These are phyloP conservation scores for Apiospora saccharicola DNA, from an alignment of 2,329 filamentous ascomycete species.

Conservation along the genomic window DNA sequence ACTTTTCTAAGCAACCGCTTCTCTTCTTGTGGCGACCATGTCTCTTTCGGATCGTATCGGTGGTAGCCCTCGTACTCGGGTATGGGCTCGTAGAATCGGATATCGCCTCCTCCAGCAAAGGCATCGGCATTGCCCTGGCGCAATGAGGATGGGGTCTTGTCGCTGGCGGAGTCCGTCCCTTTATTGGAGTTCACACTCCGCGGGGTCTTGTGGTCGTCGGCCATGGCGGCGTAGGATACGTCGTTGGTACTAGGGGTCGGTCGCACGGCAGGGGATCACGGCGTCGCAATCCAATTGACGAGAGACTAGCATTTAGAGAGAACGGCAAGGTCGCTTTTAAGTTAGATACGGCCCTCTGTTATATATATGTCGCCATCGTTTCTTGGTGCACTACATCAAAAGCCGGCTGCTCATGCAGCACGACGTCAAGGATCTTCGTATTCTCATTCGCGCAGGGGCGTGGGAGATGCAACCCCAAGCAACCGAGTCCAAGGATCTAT, in stretches of 20 bases:
- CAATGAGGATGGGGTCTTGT: neutral
- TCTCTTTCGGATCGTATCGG: constrained; percentile 26
- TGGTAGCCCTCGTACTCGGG: constrained; percentile 28
- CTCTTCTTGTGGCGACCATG: constrained; percentile 28
- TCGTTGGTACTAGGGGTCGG: neutral
- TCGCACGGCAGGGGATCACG: neutral
- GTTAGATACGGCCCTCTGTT: neutral
- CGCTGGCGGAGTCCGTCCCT: constrained; percentile 15
- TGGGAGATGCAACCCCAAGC: neutral
- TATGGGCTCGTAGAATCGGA: constrained; percentile 25
- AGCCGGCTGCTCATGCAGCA: neutral
- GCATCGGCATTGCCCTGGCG: neutral
- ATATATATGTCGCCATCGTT: neutral
- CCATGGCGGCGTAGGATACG: neutral
- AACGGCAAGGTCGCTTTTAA: neutral
- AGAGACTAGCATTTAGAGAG: neutral
- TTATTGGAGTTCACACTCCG: neutral
- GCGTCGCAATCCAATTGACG: neutral
- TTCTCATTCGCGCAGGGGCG: neutral
- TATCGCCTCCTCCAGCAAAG: constrained; percentile 26
- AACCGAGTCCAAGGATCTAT: neutral
- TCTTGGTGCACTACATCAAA: neutral
- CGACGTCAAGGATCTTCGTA: neutral
- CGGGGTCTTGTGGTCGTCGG: neutral
- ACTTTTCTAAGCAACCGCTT: constrained; percentile 28